These are phyloP conservation scores for Mycena epipterygia DNA, from an alignment of 768 basidiomycete species.

Conservation along the genomic window DNA sequence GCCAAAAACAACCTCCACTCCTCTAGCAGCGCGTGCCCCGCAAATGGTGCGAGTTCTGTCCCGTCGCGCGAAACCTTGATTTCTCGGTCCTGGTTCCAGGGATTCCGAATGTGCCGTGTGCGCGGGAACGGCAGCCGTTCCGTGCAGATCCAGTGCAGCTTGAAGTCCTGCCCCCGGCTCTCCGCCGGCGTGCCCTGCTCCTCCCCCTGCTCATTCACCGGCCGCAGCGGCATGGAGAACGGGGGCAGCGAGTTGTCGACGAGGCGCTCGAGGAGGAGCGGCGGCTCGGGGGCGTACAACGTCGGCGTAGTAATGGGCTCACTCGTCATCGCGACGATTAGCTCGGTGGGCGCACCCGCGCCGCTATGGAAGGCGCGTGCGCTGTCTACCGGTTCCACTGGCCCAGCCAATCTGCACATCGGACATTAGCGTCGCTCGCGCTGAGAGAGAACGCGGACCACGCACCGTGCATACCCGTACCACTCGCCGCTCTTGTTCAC, in stretches of 20 bases:
- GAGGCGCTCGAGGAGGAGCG: not conserved
- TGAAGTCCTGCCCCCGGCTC: constrained; percentile 85
- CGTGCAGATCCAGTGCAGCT: constrained; percentile 85
- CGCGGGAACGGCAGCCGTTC: constrained; percentile 79
- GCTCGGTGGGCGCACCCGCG: not conserved
- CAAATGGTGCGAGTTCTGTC: constrained; percentile 88
- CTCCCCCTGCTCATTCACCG: not conserved
- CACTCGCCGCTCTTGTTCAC: constrained; percentile 96
- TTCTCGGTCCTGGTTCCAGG: constrained; percentile 91
- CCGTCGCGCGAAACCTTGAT: constrained; percentile 90
- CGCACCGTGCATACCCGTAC: constrained; percentile 89
- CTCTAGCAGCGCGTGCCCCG: constrained; percentile 76
- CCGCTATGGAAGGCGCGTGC: not conserved
- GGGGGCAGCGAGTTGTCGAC: not conserved
- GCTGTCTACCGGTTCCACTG: constrained; percentile 55
- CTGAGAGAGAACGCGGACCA: constrained; percentile 13
- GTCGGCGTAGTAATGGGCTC: not conserved
- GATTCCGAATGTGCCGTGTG: constrained; percentile 87
- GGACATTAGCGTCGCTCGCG: not conserved
- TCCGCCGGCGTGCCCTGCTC: constrained; percentile 37
- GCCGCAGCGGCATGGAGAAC: not conserved
- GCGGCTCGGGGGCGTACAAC: not conserved
- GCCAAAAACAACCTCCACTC: constrained; percentile 67
- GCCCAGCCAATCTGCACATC: constrained; percentile 74
- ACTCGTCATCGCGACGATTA: not conserved